Percentiles rank a stretch among this genome's conserved stretches.
Evolutionary conservation across 2,329 filamentous ascomycete species (phyloP).

Genomic region (Epichloe hybrida): DNA sequence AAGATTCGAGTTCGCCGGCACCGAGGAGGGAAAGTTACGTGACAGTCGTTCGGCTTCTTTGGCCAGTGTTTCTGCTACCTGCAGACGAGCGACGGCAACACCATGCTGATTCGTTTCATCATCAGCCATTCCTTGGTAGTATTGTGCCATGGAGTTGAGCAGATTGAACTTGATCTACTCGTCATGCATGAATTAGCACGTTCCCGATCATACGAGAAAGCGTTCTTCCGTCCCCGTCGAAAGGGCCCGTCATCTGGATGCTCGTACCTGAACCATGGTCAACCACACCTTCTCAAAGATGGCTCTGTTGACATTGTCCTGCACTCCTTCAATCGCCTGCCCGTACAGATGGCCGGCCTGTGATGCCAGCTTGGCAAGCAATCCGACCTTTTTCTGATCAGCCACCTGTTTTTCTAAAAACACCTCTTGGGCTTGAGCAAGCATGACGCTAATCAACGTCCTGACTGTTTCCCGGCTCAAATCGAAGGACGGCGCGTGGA

Average conservation of each 20-base stretch:
- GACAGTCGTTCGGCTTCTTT: conserved; percentile 68
- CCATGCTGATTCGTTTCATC: conserved; percentile 82
- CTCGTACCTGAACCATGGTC: conserved; percentile 58
- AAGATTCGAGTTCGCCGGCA: conserved; percentile 72
- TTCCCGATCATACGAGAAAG: not conserved
- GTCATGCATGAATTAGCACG: not conserved
- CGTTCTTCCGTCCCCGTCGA: not conserved
- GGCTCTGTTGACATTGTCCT: conserved; percentile 81
- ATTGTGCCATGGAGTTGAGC: conserved; percentile 76
- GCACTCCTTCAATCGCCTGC: conserved; percentile 77
- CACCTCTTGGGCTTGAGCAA: conserved; percentile 93
- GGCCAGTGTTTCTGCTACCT: conserved; percentile 64
- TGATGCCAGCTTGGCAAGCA: conserved; percentile 84
- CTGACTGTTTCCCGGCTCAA: conserved; percentile 92
- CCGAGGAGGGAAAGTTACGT: conserved; percentile 64
- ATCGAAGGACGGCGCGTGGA: conserved; percentile 94
- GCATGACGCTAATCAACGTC: conserved; percentile 79
- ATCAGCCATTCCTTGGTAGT: conserved; percentile 84
- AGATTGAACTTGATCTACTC: conserved; percentile 62
- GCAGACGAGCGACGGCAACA: conserved; percentile 67
- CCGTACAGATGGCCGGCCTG: conserved; percentile 81
- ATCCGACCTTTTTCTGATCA: conserved; percentile 82
- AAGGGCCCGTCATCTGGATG: not conserved
- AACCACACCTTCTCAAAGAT: conserved; percentile 95
- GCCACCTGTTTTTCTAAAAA: conserved; percentile 93